Base-by-base conservation (phyloP, 192 early-diverging fungal species). In the Phlyctochytrium planicorne region DNA sequence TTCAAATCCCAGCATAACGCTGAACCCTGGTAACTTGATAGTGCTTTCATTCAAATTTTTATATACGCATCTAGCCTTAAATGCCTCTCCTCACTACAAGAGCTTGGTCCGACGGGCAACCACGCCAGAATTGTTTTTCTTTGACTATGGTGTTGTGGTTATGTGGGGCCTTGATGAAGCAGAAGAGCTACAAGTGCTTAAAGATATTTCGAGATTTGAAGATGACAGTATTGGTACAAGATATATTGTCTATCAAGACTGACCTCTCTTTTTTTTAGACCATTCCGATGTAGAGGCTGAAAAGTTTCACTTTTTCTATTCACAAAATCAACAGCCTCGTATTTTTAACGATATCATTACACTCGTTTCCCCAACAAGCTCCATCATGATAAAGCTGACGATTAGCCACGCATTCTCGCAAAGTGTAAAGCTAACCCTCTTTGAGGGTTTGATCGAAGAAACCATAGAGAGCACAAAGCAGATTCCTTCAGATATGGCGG, bases 351-450 rank as follows among this genome's bases (percentile, higher is more conserved):
- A 93, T 60, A 91, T 93, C 81, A 91, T 93, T 56, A 91, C 91
- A 2, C 59, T 93, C 53, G 88, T 89, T 60, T 59, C 53, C 30
- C 70, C 70, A 2, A 60, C 63, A 2, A 61, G 57, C 25, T 52
- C 35, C 50, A 85, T 70, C 78, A 90, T 97, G 84, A 88, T 93
- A 66, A 98, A 96, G 75, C 81, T 98, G 59, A 92, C 94, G 0
- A 96, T 98, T 69, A 91, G 92, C 3, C 94, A 98, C 77, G 96
- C 94, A 3, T 91, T 98, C 66, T 93, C 96, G 12, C 96, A 98
- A 78, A 90, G 89, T 37, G 94, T 93, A 50, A 98, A 98, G 75
- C 90, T 98, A 75, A 91, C 93, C 0, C 72, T 93, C 24, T 98
- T 95, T 77, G 96, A 98, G 76, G 85, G 84, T 27, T 78, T 96